Conservation (phyloP, 352 stramenopile species). For the Pilasporangium apinafurcum region DNA sequence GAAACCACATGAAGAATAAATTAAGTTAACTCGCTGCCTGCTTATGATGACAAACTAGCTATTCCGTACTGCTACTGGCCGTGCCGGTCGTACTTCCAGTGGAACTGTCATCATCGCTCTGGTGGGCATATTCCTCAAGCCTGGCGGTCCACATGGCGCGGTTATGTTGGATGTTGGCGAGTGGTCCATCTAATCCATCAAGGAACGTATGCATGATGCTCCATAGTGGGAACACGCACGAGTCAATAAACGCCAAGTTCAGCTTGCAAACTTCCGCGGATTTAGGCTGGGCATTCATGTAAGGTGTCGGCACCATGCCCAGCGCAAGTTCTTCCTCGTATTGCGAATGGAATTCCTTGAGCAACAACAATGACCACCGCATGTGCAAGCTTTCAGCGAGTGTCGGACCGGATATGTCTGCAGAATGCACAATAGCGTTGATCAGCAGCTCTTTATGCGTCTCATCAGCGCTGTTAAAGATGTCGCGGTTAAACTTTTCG, state of each 20-base stretch:
- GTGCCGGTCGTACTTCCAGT: too few species aligned
- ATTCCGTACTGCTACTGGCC: too few species aligned
- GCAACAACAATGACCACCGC: slow-evolving; percentile 56
- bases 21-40: too few species aligned
- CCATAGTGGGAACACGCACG: slow-evolving; percentile 81
- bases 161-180: slow-evolving; percentile 66
- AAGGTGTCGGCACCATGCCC: slow-evolving; percentile 58
- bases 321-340: slow-evolving; percentile 63
- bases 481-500: slow-evolving; percentile 51
- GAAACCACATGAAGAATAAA: too few species aligned
- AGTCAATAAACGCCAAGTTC: slow-evolving; percentile 81
- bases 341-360: slow-evolving; percentile 82
- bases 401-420: slow-evolving; percentile 73
- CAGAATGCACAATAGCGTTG: slow-evolving; percentile 70
- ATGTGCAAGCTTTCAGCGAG: slow-evolving; percentile 44
- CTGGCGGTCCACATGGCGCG: slow-evolving; percentile 52
- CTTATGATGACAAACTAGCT: too few species aligned
- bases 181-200: slow-evolving; percentile 44
- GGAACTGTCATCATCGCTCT: too few species aligned
- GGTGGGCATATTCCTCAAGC: too few species aligned
- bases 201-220: slow-evolving; percentile 60
- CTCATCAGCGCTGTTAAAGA: slow-evolving; percentile 46
- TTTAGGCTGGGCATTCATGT: slow-evolving; percentile 64
- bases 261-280: slow-evolving; percentile 64
- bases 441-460: slow-evolving; percentile 57